Evolutionary conservation across 2,329 filamentous ascomycete genomes (phyloP).

Genomic region (Mycosphaerella arachidis): DNA sequence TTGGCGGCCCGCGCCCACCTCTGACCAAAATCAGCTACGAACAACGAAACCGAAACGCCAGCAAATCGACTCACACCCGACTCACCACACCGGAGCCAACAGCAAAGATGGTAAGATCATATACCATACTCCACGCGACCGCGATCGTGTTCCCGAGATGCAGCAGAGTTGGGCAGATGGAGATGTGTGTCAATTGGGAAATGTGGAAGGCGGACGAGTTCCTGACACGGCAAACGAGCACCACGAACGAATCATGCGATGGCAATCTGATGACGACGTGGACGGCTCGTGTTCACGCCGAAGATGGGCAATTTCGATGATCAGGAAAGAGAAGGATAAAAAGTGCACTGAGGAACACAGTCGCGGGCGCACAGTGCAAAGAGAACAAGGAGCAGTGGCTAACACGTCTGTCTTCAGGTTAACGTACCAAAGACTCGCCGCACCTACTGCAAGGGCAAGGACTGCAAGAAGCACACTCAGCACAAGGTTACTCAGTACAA

Average conservation of each 20-base stretch:
- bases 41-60: not conserved
- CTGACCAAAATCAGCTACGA: not conserved
- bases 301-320: not conserved
- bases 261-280: not conserved
- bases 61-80: not conserved
- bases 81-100: slow-evolving; percentile 12
- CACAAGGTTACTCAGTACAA: slow-evolving; percentile 97
- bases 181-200: not conserved
- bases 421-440: slow-evolving; percentile 98
- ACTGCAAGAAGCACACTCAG: slow-evolving; percentile 73
- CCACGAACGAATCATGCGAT: not conserved
- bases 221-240: not conserved
- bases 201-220: not conserved
- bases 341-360: slow-evolving; percentile 3
- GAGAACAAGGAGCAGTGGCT: slow-evolving; percentile 4
- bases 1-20: not conserved
- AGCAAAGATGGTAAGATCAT: slow-evolving; percentile 18
- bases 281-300: too few relatives aligned
- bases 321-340: not conserved
- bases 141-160: slow-evolving; percentile 5
- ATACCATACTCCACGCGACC: not conserved
- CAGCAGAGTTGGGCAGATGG: not conserved
- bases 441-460: slow-evolving; percentile 96
- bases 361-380: not conserved
- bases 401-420: slow-evolving; percentile 56